Evolutionary conservation across 441 rosid genomes (phyloP).

Genomic region (Croton laevigatus): DNA sequence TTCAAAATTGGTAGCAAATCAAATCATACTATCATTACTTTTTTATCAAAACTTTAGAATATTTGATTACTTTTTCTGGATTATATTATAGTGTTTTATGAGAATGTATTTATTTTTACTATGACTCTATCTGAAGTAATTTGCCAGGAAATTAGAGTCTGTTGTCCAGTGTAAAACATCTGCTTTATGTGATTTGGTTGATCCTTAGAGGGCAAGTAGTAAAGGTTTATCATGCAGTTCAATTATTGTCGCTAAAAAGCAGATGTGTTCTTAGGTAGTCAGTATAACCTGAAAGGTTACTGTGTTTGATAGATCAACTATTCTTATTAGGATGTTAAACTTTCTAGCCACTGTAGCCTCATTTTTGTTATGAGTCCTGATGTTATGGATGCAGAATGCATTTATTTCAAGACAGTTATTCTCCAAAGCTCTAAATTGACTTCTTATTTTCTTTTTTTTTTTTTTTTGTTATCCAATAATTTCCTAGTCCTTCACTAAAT

Average conservation of each 20-base stretch:
- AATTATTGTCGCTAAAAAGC: not conserved
- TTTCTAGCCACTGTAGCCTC: not conserved
- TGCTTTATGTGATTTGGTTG: not conserved
- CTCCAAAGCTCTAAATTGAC: not conserved
- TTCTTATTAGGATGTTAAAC: not conserved
- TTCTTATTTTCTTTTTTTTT: not conserved
- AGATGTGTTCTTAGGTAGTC: not conserved
- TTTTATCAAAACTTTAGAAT: not conserved
- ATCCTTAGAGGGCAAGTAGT: not conserved
- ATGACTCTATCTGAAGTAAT: not conserved
- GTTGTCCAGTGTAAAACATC: not conserved
- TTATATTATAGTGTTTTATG: not conserved
- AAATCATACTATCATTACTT: not conserved
- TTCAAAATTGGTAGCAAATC: conserved; percentile 1
- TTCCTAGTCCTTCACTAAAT: not conserved
- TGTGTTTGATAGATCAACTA: not conserved
- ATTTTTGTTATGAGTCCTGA: not conserved
- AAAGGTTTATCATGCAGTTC: not conserved
- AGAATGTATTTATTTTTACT: not conserved
- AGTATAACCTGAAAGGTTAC: not conserved
- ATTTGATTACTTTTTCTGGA: not conserved
- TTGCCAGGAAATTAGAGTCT: not conserved
- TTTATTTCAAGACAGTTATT: not conserved
- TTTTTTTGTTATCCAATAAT: not conserved
- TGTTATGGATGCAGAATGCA: not conserved